Conservation (phyloP, 306 rosid genomes). For the Casuarina equisetifolia region DNA sequence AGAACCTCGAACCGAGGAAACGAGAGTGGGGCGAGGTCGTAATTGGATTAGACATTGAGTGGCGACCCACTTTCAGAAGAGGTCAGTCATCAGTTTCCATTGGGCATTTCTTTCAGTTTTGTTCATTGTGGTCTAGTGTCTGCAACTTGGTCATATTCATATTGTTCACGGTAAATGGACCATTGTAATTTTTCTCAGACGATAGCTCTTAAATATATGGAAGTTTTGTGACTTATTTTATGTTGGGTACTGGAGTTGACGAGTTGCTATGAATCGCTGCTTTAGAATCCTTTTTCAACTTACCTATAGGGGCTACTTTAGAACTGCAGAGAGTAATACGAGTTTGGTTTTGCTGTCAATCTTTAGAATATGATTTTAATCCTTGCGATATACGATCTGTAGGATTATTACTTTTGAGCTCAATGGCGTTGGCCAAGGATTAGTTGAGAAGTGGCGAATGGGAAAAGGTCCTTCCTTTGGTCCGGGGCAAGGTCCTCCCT, state of each 20-base stretch:
- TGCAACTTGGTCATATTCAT: not conserved
- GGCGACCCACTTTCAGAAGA: conserved; percentile 3
- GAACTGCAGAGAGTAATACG: too few species aligned
- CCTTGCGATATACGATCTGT: not conserved
- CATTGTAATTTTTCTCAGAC: not conserved
- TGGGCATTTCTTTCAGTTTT: too few species aligned
- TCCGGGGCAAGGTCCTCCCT: too few species aligned
- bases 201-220: not conserved
- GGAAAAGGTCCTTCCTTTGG: too few species aligned
- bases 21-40: not conserved
- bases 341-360: not conserved
- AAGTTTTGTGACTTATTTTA: not conserved
- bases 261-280: not conserved
- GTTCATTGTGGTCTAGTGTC: too few species aligned
- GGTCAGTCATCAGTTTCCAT: not conserved
- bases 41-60: conserved; percentile 9
- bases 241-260: not conserved
- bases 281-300: not conserved
- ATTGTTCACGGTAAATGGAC: not conserved
- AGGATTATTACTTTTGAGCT: not conserved
- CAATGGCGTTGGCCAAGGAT: not conserved
- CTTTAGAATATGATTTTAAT: not conserved
- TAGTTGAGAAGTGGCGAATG: too few species aligned
- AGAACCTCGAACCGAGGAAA: not conserved
- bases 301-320: too few species aligned